phyloP scores from a whole-genome alignment of 345 rosid species.

The Hirschfeldia incana region DNA sequence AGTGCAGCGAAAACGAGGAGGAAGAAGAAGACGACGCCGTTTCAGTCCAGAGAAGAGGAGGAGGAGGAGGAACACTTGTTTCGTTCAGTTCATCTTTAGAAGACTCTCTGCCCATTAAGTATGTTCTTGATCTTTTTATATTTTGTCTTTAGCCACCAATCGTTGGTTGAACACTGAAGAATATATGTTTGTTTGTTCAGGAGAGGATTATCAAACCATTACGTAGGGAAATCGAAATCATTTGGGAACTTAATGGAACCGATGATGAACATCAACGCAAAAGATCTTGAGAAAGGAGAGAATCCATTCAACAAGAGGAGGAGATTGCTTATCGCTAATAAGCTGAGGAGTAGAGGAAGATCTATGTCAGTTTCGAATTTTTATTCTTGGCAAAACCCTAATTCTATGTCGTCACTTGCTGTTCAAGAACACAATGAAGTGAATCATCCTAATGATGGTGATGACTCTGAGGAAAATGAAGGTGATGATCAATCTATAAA shows the following conservation, averaged over 20 bases:
- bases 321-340: conserved; percentile 56
- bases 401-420: conserved; percentile 71
- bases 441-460: not conserved
- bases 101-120: conserved; percentile 73
- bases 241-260: conserved; percentile 63
- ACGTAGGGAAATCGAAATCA: conserved; percentile 78
- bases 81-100: conserved; percentile 54
- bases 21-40: conserved; percentile 42
- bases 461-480: not conserved
- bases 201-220: conserved; percentile 86
- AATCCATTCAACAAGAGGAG: conserved; percentile 81
- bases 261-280: conserved; percentile 39
- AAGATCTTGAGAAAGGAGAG: conserved; percentile 72
- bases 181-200: conserved; percentile 37
- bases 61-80: conserved; percentile 25
- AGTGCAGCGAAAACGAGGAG: conserved; percentile 10
- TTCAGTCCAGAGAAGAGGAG: conserved; percentile 22
- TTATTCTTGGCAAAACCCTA: conserved; percentile 64
- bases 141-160: not conserved
- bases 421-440: conserved; percentile 40
- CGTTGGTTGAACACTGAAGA: conserved; percentile 16
- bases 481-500: not conserved
- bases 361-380: conserved; percentile 40
- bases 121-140: conserved; percentile 24
- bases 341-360: conserved; percentile 42